Conservation (phyloP, 352 stramenopile species). For the Globisporangium spiculum region DNA sequence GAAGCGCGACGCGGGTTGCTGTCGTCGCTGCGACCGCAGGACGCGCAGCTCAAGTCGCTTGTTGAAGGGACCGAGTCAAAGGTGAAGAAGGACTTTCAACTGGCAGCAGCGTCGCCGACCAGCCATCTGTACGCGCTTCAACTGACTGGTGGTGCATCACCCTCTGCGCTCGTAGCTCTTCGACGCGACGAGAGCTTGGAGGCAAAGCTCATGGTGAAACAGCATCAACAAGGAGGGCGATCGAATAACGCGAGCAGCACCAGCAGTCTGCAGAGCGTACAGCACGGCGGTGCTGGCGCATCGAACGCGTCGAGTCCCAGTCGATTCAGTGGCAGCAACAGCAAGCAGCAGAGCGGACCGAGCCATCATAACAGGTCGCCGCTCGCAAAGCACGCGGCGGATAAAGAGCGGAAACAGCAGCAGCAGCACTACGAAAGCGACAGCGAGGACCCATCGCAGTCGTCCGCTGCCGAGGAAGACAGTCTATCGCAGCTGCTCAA, state of each 20-base stretch:
- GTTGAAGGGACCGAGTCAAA: constrained; percentile 38
- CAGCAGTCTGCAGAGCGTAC: constrained; percentile 15
- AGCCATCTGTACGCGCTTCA: constrained; percentile 13
- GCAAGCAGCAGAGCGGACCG: background rate
- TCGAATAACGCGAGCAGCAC: constrained; percentile 20
- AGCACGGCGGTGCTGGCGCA: background rate
- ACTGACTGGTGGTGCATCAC: background rate
- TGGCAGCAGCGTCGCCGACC: background rate
- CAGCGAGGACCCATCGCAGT: constrained; percentile 13
- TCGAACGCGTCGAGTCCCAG: background rate
- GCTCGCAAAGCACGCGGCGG: background rate
- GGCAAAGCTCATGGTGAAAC: constrained; percentile 9
- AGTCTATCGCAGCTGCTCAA: constrained; percentile 29
- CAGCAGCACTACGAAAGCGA: constrained; percentile 9
- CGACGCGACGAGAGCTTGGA: constrained; percentile 14
- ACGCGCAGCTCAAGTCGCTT: constrained; percentile 43
- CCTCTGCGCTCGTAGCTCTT: background rate
- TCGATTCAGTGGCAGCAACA: background rate
- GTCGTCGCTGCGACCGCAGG: constrained; percentile 44
- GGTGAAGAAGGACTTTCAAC: constrained; percentile 33
- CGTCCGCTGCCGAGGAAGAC: constrained; percentile 19
- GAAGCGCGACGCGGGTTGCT: constrained; percentile 46
- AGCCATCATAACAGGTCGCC: constrained; percentile 8
- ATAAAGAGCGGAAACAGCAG: constrained; percentile 8
- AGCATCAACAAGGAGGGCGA: background rate